These are phyloP conservation scores for Penicillium antarcticum DNA, from an alignment of 495 filamentous ascomycete genomes.

Conservation along the genomic window DNA sequence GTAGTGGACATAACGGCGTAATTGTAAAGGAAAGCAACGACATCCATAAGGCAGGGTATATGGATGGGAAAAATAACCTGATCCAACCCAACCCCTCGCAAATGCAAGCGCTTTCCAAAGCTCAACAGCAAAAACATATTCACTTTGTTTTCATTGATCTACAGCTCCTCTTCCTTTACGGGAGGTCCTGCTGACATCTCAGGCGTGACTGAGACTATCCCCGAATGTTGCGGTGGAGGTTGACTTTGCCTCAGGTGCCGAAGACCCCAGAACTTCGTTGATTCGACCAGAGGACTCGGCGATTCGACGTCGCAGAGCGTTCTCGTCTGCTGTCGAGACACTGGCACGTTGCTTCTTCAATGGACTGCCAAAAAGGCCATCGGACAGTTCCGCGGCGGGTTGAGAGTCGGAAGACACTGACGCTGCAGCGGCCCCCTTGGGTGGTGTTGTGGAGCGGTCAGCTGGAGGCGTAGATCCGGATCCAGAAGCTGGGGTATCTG, in stretches of 20 bases:
- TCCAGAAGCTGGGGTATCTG: constrained; percentile 44
- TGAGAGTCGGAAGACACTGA: constrained; percentile 27
- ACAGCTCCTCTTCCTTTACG: constrained; percentile 37
- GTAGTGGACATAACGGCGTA: constrained; percentile 26
- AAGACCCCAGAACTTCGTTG: constrained; percentile 30
- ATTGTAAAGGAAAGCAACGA: constrained; percentile 6
- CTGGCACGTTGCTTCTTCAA: constrained; percentile 80
- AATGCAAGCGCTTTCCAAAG: background rate
- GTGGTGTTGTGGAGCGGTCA: constrained; percentile 41
- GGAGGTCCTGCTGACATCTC: constrained; percentile 2
- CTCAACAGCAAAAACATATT: background rate
- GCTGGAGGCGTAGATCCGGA: constrained; percentile 33
- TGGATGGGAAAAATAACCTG: background rate
- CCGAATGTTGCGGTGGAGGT: constrained; percentile 12
- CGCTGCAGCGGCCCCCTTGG: constrained; percentile 18
- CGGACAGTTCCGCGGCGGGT: constrained; percentile 30
- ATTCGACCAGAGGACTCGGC: constrained; percentile 39
- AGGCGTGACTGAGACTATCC: constrained; percentile 6
- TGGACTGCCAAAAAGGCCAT: constrained; percentile 66
- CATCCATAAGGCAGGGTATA: background rate
- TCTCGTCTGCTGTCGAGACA: constrained; percentile 59
- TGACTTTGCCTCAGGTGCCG: constrained; percentile 8
- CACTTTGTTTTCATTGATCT: constrained; percentile 4
- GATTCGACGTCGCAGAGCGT: constrained; percentile 47
- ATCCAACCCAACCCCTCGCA: background rate